Percentiles rank a stretch among this genome's conserved stretches.
Conservation (phyloP, 2,329 filamentous ascomycete species). For the Monilinia vaccinii-corymbosi region DNA sequence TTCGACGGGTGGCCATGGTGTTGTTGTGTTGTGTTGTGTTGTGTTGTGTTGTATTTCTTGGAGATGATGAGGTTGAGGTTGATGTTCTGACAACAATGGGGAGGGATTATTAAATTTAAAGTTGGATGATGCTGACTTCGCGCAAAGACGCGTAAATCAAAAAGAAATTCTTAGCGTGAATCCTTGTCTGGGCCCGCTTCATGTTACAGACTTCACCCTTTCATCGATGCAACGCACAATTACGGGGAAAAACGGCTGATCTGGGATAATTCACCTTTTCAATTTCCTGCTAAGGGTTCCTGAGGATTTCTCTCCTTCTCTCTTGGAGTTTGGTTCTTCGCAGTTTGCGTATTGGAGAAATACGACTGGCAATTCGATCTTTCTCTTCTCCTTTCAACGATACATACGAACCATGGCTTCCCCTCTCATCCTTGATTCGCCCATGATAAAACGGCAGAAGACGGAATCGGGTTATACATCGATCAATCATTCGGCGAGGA, state of each 20-base stretch:
- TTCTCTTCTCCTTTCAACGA: background rate
- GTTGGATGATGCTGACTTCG: slow-evolving; percentile 10
- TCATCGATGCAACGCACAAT: too few species aligned
- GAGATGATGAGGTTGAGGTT: too few species aligned
- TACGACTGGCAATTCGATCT: background rate
- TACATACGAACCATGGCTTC: slow-evolving; percentile 16
- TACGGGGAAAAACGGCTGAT: background rate
- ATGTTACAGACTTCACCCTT: too few species aligned
- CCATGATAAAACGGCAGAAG: slow-evolving; percentile 28
- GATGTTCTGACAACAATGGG: too few species aligned
- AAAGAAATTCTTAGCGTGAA: slow-evolving; percentile 3
- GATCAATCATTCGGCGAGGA: slow-evolving; percentile 19
- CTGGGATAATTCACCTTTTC: background rate
- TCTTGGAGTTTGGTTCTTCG: too few species aligned
- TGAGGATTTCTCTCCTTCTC: too few species aligned
- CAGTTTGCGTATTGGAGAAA: too few species aligned
- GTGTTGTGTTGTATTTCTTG: background rate
- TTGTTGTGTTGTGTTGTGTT: background rate
- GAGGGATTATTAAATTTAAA: too few species aligned
- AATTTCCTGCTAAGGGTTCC: background rate
- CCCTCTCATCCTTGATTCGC: slow-evolving; percentile 18
- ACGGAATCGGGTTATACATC: slow-evolving; percentile 26
- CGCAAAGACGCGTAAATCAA: slow-evolving; percentile 7
- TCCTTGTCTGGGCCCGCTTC: background rate
- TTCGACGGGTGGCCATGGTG: slow-evolving; percentile 62